Conservation (phyloP, 2,329 filamentous ascomycete genomes). For the Zasmidium angulare region DNA sequence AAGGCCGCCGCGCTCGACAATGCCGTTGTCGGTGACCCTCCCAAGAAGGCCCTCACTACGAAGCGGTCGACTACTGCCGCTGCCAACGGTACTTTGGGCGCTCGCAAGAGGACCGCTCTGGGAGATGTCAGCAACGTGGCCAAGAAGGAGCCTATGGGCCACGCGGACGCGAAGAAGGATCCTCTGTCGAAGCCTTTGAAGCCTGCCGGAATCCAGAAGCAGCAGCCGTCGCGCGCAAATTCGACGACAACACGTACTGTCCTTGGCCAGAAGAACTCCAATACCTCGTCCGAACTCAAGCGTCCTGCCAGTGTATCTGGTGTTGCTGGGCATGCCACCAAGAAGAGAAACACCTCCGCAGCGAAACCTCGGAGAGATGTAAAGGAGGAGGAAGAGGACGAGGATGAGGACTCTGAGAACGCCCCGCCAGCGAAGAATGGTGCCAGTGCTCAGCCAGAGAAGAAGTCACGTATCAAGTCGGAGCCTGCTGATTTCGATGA, state of each 20-base stretch:
- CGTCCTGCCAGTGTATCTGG: constrained; percentile 71
- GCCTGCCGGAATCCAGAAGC: constrained; percentile 78
- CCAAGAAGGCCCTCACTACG: constrained; percentile 48
- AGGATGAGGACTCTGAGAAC: constrained; percentile 61
- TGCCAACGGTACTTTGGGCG: constrained; percentile 43
- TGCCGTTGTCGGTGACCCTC: constrained; percentile 58
- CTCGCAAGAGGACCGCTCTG: constrained; percentile 74
- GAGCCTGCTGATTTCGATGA: constrained; percentile 35
- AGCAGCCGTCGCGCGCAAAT: constrained; percentile 49
- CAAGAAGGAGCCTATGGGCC: constrained; percentile 67
- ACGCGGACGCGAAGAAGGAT: constrained; percentile 58
- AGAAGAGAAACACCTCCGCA: constrained; percentile 65
- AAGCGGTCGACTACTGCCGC: constrained; percentile 49
- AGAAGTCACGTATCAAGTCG: constrained; percentile 43
- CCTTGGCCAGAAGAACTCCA: constrained; percentile 70
- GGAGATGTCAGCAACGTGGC: constrained; percentile 94
- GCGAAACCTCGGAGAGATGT: constrained; percentile 50
- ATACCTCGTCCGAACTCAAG: constrained; percentile 61
- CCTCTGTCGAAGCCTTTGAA: constrained; percentile 60
- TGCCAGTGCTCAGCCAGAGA: constrained; percentile 40
- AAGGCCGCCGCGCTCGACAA: constrained; percentile 72
- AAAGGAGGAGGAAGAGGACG: constrained; percentile 48
- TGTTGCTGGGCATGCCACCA: constrained; percentile 61
- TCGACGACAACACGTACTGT: constrained; percentile 59
- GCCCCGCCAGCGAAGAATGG: constrained; percentile 64